Percentiles rank a stretch among this genome's conserved stretches.
These are phyloP conservation scores for Irpex sp. DNA, from an alignment of 1,284 basidiomycete species.

Conservation along the genomic window DNA sequence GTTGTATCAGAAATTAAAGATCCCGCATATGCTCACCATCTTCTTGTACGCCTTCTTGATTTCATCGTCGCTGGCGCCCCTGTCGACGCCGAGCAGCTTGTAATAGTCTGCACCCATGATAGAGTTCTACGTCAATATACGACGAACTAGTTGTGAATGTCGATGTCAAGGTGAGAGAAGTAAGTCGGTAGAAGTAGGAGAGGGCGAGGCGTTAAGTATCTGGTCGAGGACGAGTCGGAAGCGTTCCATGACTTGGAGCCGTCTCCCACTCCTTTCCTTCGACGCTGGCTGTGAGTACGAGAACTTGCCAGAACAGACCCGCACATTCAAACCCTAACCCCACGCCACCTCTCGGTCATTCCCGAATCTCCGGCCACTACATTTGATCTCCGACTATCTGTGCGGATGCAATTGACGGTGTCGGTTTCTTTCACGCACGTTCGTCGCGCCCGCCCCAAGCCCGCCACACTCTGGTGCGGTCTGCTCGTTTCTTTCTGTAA, in stretches of 20 bases:
- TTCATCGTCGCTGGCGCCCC: slow-evolving; percentile 65
- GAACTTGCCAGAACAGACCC: slow-evolving; percentile 16
- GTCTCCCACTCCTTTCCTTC: not conserved
- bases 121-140: not conserved
- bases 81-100: slow-evolving; percentile 72
- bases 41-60: slow-evolving; percentile 57
- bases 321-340: not conserved
- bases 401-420: not conserved
- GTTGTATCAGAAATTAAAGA: slow-evolving; percentile 6
- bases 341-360: not conserved
- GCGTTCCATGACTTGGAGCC: slow-evolving; percentile 2
- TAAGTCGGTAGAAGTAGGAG: not conserved
- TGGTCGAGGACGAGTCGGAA: slow-evolving; percentile 1
- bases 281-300: slow-evolving; percentile 9
- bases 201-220: slow-evolving; percentile 13
- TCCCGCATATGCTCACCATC: slow-evolving; percentile 30
- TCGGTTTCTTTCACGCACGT: slow-evolving; percentile 1
- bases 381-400: not conserved
- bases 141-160: slow-evolving; percentile 1
- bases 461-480: slow-evolving; percentile 1
- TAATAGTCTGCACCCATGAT: slow-evolving; percentile 82
- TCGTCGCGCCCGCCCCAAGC: not conserved
- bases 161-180: slow-evolving; percentile 2
- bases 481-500: not conserved
- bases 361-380: not conserved